Base-by-base conservation (phyloP, 768 basidiomycete species). In the Leccinum fibrillosum region DNA sequence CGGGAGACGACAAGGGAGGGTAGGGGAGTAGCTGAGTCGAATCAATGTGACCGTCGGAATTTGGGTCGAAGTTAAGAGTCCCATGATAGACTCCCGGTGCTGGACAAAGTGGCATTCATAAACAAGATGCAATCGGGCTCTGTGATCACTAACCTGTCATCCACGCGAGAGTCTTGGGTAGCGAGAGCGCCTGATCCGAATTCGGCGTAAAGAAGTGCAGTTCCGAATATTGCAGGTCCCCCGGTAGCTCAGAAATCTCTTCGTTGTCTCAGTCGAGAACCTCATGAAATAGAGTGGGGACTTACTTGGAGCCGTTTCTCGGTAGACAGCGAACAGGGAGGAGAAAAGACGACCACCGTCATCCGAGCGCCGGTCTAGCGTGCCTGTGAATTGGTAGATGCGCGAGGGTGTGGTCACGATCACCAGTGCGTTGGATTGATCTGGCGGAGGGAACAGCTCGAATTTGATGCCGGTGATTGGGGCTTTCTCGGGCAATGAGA, bases 221-320 rank as follows among this genome's bases (percentile, higher is more conserved):
- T 66, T 94, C 89, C 4, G 92, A 94, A 61, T 84, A 76, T 53
- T 83, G 80, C 56, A 84, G 72, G 58, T 88, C 81, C 52, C 95
- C 92, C 17, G 94, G 94, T 7, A 98, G 78, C 70, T 98, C 96
- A 32, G 93, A 82, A 60, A 95, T 93, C 76, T 93, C 94, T 94
- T 73, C 49, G 64, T 56, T 37, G 59, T 45, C 56, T 77, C 62
- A 75, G 68, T 32, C 10, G 12, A 55, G 21, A 47, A 23, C 35
- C 32, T 49, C 25, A 53, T 11, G 15, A 34, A 28, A 66, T 57
- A 47, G 26, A n/a, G 51, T 5, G 7, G 53, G 37, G 72, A 74
- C 83, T 71, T 62, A 96, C 95, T 96, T 19, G 93, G 94, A 19
- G 86, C 82, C 7, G 79, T 77, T 54, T 94, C 93, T 49, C 86